A percentile compares a stretch with the other conserved stretches of the same genome.
Evolutionary conservation across 2,329 filamentous ascomycete genomes (phyloP).

Genomic region (Raffaelea ambrosiae): DNA sequence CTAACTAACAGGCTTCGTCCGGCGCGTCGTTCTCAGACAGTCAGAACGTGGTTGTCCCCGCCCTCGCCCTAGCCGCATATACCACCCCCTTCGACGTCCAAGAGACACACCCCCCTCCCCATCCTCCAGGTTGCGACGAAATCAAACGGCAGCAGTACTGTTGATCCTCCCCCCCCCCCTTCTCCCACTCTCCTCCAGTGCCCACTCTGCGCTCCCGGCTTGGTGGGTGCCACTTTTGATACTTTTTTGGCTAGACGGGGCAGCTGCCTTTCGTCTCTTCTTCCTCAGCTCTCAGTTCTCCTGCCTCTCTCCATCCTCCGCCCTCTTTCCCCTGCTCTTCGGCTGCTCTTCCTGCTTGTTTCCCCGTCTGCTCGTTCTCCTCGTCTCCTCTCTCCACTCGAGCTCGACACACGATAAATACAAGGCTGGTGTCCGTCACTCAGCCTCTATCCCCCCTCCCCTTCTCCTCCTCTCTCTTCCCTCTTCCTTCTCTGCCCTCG

Average conservation of each 20-base stretch:
- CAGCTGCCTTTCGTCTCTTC: background rate
- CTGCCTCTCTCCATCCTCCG: background rate
- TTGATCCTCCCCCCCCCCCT: background rate
- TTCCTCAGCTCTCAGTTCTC: background rate
- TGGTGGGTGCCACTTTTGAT: too few relatives aligned
- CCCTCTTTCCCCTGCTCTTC: background rate
- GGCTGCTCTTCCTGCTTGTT: too few relatives aligned
- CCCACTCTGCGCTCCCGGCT: background rate
- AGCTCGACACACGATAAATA: background rate
- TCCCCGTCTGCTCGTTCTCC: background rate
- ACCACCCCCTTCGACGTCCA: background rate
- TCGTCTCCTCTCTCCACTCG: background rate
- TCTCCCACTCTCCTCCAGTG: background rate
- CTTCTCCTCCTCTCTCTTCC: constrained; percentile 5
- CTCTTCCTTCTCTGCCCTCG: constrained; percentile 2
- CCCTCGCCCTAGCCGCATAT: constrained; percentile 12
- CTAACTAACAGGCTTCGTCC: constrained; percentile 12
- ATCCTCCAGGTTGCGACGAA: background rate
- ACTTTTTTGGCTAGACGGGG: too few relatives aligned
- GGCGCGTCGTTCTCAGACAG: constrained; percentile 4
- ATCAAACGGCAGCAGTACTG: background rate
- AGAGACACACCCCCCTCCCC: background rate
- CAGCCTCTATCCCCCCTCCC: background rate
- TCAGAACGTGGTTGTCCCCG: constrained; percentile 3
- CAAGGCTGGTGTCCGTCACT: background rate